Evolutionary conservation across 495 filamentous ascomycete species (phyloP), one percentile per base, ranked within the genome.

Genomic region (Aspergillus hancockii): DNA sequence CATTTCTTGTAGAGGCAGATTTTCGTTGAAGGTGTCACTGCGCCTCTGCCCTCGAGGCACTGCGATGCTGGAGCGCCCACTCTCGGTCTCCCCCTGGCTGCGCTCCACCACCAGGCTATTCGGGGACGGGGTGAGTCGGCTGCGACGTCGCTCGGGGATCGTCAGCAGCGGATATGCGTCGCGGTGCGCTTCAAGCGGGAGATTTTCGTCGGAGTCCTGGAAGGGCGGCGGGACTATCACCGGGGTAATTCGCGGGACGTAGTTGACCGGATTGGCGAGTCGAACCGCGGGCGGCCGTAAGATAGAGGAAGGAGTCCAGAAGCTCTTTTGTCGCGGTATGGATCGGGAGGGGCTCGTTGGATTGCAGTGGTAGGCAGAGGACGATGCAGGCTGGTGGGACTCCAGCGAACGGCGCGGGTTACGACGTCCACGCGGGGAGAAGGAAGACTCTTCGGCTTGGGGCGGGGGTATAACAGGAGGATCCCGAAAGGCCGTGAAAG

Each of bases 91-190:
- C 34, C 71, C 79, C 47, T 78, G 72, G 57, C 81, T 86, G 61
- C 82, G 83, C 61, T 91, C 88, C 52, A 90, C 83, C 58, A 87
- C 77, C 30, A 88, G 74, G 64, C 86, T 90, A 51, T 78, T 82
- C 31, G 83, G 80, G 50, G 81, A 80, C 12, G 76, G 75, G 56
- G 77, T 72, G 4, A 72, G 76, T 43, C 86, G 78, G 59, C 73
- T 83, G 64, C 83, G 82, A 46, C 83, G 85, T 61, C 84, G 83
- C 62, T 91, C 87, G 49, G 87, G 83, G 32, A 90, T 80, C 13
- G 85, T 84, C 52, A 92, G 79, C 18, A 92, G 83, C 16, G 88
- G 89, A 63, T 84, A 85, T 47, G 85, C 85, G 75, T 85, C 85
- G 25, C 75, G 73, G 25, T 71, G 69, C 28, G 67, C 52, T 19